Evolutionary conservation across 345 rosid species (phyloP).

Genomic region (Dipteronia dyeriana): DNA sequence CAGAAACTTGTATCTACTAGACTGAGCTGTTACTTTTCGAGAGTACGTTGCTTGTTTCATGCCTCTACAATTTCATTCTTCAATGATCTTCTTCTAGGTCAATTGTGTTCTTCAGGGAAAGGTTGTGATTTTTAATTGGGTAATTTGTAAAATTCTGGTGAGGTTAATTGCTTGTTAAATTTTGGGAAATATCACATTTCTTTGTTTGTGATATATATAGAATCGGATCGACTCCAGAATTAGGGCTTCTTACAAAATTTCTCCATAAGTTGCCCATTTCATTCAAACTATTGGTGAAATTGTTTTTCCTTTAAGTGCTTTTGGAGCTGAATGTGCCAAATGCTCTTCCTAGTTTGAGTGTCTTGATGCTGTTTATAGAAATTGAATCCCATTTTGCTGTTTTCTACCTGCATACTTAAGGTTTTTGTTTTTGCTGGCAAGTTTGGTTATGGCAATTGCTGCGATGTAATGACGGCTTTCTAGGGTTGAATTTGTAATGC

Average conservation of each 20-base stretch:
- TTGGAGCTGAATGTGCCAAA: constrained; percentile 1
- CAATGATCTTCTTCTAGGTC: background rate
- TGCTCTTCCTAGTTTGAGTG: background rate
- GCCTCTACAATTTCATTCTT: constrained; percentile 11
- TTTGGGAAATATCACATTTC: background rate
- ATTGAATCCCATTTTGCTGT: background rate
- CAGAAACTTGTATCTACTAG: constrained; percentile 1
- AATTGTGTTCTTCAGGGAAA: background rate
- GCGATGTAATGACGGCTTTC: background rate
- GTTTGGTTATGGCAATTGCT: background rate
- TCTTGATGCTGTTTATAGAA: background rate
- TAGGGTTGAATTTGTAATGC: too few relatives aligned
- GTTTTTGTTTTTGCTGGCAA: background rate
- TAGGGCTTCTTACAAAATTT: background rate
- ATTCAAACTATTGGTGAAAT: background rate
- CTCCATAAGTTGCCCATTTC: background rate
- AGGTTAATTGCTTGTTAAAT: background rate
- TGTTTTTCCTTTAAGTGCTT: background rate
- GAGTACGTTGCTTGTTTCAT: background rate
- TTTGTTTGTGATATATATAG: constrained; percentile 9
- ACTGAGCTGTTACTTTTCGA: background rate
- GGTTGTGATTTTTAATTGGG: background rate
- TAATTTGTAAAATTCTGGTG: constrained; percentile 4
- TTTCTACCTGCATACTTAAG: background rate
- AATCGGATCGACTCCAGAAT: background rate